These are phyloP conservation scores for Neopestalotiopsis sp. DNA, from an alignment of 2,329 filamentous ascomycete species.

Conservation along the genomic window DNA sequence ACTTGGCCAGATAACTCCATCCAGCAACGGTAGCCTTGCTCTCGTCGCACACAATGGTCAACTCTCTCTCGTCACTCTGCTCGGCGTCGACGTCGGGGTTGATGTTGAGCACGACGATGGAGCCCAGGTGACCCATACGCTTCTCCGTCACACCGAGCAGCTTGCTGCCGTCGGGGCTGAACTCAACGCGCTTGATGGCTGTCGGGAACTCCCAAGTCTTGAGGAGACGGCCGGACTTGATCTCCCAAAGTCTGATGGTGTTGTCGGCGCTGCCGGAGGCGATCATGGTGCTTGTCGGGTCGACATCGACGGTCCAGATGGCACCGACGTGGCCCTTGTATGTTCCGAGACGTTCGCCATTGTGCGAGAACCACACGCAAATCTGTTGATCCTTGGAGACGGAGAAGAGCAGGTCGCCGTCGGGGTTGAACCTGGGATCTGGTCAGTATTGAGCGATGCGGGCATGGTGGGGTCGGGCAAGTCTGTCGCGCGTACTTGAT, in stretches of 20 bases:
- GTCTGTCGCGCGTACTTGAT: conserved; percentile 68
- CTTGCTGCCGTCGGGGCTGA: conserved; percentile 90
- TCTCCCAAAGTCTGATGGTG: conserved; percentile 96
- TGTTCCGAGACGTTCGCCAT: conserved; percentile 95
- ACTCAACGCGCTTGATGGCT: conserved; percentile 96
- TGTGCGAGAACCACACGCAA: conserved; percentile 96
- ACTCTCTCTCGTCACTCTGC: conserved; percentile 80
- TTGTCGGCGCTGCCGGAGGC: conserved; percentile 97
- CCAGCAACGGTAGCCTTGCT: conserved; percentile 97
- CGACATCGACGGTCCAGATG: conserved; percentile 97
- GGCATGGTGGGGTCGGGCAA: conserved; percentile 17
- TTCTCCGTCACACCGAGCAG: conserved; percentile 96
- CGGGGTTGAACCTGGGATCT: conserved; percentile 75
- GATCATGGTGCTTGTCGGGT: conserved; percentile 88
- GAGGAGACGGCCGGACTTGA: conserved; percentile 88
- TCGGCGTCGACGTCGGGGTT: conserved; percentile 80
- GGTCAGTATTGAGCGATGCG: conserved; percentile 20
- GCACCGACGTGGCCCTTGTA: conserved; percentile 97
- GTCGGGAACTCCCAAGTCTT: conserved; percentile 99
- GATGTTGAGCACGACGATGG: conserved; percentile 92
- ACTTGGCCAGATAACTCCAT: conserved; percentile 93
- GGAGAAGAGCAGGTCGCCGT: conserved; percentile 97
- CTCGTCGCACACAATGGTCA: conserved; percentile 92
- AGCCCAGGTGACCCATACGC: conserved; percentile 94
- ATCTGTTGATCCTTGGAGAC: conserved; percentile 96